Evolutionary conservation across 2,329 filamentous ascomycete genomes (phyloP).

Genomic region (Emydomyces testavorans): DNA sequence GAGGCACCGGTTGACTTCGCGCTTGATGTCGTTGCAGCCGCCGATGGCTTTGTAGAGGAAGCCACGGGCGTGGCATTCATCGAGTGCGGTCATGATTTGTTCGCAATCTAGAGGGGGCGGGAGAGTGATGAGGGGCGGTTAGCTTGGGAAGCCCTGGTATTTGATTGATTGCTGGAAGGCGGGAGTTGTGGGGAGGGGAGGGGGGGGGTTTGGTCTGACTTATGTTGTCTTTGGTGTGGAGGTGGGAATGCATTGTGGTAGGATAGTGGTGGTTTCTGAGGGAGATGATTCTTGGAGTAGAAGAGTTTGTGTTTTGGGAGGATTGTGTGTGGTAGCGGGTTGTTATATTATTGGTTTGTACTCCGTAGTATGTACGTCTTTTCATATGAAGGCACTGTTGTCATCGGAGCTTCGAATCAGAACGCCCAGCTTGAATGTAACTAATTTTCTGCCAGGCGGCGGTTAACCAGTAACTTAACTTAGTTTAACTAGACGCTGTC

Average conservation of each 20-base stretch:
- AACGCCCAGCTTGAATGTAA: too few relatives aligned
- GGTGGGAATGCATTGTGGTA: constrained; percentile 80
- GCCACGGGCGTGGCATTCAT: constrained; percentile 85
- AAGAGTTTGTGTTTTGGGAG: background rate
- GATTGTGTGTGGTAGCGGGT: background rate
- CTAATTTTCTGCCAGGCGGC: constrained; percentile 12
- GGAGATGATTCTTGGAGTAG: background rate
- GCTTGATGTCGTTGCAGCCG: constrained; percentile 80
- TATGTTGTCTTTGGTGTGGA: constrained; percentile 83
- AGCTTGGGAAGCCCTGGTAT: background rate
- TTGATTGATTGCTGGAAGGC: too few relatives aligned
- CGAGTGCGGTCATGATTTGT: constrained; percentile 83
- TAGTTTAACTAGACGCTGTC: too few relatives aligned
- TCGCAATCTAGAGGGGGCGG: constrained; percentile 64
- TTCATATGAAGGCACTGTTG: too few relatives aligned
- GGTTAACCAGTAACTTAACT: too few relatives aligned
- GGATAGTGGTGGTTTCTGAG: background rate
- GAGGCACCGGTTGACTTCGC: constrained; percentile 72
- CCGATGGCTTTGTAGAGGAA: constrained; percentile 87
- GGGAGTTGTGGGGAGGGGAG: too few relatives aligned
- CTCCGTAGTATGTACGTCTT: too few relatives aligned
- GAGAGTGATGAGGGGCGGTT: background rate
- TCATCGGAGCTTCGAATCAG: too few relatives aligned
- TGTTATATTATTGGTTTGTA: too few relatives aligned
- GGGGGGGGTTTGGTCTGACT: constrained; percentile 44